Base-by-base conservation (phyloP, 768 basidiomycete species). In the Auriscalpium microsporum region DNA sequence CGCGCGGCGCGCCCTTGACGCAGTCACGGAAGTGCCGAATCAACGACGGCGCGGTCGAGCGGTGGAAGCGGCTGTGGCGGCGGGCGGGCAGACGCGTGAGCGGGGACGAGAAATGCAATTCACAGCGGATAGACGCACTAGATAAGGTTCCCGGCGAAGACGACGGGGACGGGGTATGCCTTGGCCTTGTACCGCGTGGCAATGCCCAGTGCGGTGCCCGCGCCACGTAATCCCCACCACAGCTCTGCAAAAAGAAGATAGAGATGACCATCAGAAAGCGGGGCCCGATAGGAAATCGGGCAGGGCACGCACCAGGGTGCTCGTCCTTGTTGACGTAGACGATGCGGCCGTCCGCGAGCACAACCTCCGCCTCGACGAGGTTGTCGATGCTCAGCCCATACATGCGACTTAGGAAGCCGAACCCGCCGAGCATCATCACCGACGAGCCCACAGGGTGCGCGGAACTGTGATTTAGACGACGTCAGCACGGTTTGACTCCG, bases 1-100 rank as follows among this genome's bases (percentile, higher is more conserved):
- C 86, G 10, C 87, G 79, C 1, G 92, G 90, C 11, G 90, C 88
- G 42, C 84, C 83, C 65, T 94, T 94, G 73, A 94, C 80, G 64
- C 91, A 94, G 68, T 96, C 94, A 23, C 94, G 83, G 73, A 93
- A 91, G 70, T 95, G 94, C 60, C 84, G 86, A 66, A 96, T 83
- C 46, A 95, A 80, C 5, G 89, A 91, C 4, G 90, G 84, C 0
- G 94, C 86, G 0, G 91, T 94, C n/a, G 83, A 79, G 48, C 78
- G 80, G 68, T 90, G 84, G 73, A 95, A 96, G 38, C 90, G 87
- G 69, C 92, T 94, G 28, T 28, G 28, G 28, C 28, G 28, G 28
- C 5, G 28, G 28, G 63, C 8, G 58, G 50, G 60, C 45, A 23
- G 37, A 51, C 42, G 50, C 14, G 34, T 11, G 9, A 19, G 52